Evolutionary conservation across 1,139 yeast genomes (phyloP), one percentile per base, ranked within the genome.

Genomic region (Geotrichum aggregatum): DNA sequence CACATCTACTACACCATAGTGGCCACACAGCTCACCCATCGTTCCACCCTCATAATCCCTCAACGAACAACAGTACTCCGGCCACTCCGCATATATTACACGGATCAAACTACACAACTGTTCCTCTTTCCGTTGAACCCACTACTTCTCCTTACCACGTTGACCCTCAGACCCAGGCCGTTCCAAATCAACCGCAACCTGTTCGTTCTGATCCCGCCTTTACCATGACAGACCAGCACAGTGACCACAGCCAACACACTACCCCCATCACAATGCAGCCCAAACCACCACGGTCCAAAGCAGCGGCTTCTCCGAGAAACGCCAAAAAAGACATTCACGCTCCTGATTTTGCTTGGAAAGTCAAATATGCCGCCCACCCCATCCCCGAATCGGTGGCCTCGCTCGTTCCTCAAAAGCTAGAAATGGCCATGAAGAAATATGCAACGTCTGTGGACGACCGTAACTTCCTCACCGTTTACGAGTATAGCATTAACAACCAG

Each of bases 381-480:
- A 52, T 62, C 19, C 59, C 61, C n/a, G 35, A 38, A 4, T 14
- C 34, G 13, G 40, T 52, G 26, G 57, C 28, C 6, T 69, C 70
- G 54, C 19, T 14, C 31, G n/a, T n/a, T n/a, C n/a, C n/a, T n/a
- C 28, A 5, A 24, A 24, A 24, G 7, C 5, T 24, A 8, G 70
- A 73, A n/a, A 71, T 76, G 47, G 70, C 72, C 28, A 76, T 75
- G 63, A 75, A 79, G 56, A 81, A 82, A 60, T 85, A 85, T 64
- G 85, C 88, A 54, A 83, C 91, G 16, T 80, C 87, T 8, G 81
- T 84, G 33, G 94, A 87, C 58, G 80, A 77, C 31, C 75, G 94
- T 55, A 80, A 80, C 64, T 84, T 75, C 24, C 35, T 53, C 2
- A 53, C 91, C 0, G 95, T 86, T 4, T 85, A 75, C 63, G 94